phyloP scores from a whole-genome alignment of 2,329 filamentous ascomycete species.

The Acrocalymma vagum region DNA sequence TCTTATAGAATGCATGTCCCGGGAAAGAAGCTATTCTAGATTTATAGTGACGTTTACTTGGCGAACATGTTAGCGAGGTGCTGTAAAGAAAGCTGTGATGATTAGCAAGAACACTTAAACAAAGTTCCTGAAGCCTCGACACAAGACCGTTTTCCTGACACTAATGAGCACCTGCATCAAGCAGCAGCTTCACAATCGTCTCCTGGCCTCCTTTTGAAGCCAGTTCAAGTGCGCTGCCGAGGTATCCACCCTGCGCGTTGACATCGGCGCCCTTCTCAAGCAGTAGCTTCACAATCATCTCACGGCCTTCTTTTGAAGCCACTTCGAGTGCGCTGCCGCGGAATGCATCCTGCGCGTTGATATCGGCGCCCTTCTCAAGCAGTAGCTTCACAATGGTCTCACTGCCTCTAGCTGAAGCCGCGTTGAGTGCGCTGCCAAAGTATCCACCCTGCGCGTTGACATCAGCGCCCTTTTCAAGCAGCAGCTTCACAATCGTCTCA shows the following conservation, averaged over 20 bases:
- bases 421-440: too few species aligned
- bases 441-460: background rate
- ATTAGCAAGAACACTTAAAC: too few species aligned
- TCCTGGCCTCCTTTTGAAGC: constrained; percentile 2
- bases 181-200: constrained; percentile 5
- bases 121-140: too few species aligned
- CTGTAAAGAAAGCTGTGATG: too few species aligned
- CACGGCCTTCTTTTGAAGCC: constrained; percentile 2
- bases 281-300: too few species aligned
- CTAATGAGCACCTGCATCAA: constrained; percentile 6
- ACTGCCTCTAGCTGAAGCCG: constrained; percentile 1
- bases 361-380: constrained; percentile 2
- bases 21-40: constrained; percentile 32
- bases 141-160: too few species aligned
- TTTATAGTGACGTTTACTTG: constrained; percentile 47
- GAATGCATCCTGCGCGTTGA: constrained; percentile 7
- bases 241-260: too few species aligned
- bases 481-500: too few species aligned
- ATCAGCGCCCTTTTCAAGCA: constrained; percentile 1
- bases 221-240: too few species aligned
- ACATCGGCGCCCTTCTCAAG: background rate
- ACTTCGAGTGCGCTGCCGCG: constrained; percentile 3
- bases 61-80: too few species aligned
- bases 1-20: constrained; percentile 40
- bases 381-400: constrained; percentile 5